Conservation (phyloP, 768 basidiomycete genomes). For the Psilocybe subaeruginosa region DNA sequence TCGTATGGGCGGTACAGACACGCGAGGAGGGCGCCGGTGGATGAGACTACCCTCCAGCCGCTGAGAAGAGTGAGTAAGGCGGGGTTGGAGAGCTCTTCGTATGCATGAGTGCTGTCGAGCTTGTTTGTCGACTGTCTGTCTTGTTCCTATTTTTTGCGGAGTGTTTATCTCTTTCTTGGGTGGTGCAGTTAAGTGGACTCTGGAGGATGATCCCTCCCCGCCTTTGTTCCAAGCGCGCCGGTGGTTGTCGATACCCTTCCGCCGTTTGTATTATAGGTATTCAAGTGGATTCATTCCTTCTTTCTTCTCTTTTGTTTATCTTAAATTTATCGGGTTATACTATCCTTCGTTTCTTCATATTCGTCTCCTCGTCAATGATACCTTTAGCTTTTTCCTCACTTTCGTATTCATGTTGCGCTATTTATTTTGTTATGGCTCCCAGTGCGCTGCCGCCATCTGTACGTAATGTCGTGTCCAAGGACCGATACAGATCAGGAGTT, state of each 20-base stretch:
- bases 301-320: background rate
- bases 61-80: constrained; percentile 92
- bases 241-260: constrained; percentile 7
- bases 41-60: constrained; percentile 88
- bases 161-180: background rate
- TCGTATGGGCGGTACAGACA: constrained; percentile 85
- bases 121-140: background rate
- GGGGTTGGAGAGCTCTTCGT: constrained; percentile 75
- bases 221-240: background rate
- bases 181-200: background rate
- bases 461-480: too few relatives aligned
- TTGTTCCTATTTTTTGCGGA: background rate
- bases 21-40: constrained; percentile 83
- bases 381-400: too few relatives aligned
- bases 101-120: constrained; percentile 14
- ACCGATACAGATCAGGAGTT: too few relatives aligned
- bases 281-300: background rate
- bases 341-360: too few relatives aligned
- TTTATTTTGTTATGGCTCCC: too few relatives aligned
- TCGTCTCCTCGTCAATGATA: too few relatives aligned
- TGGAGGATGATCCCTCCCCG: background rate
- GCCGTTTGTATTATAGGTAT: constrained; percentile 5
- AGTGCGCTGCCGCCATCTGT: too few relatives aligned
- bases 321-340: too few relatives aligned
- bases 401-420: too few relatives aligned